Evolutionary conservation across 495 filamentous ascomycete genomes (phyloP), one percentile per base, ranked within the genome.

Genomic region (Paragyromitra xinjiangensis): DNA sequence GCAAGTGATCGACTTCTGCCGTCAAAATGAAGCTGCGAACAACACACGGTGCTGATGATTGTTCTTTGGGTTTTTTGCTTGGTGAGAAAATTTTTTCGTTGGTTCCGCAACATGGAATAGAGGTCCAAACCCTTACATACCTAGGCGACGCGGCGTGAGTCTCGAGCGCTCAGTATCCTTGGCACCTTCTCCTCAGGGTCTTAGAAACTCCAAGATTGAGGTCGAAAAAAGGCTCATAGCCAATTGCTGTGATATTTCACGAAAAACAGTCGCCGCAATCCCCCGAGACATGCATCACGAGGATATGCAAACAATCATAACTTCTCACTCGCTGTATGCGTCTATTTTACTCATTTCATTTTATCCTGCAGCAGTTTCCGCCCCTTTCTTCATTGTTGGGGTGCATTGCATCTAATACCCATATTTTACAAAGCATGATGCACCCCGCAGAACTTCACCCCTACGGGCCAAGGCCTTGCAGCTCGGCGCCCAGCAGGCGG

Each of bases 251-350:
- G 53, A 26, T 26, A 26, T 56, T 56, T 29, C 8, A 29, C 22
- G 53, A 56, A 29, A 53, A 56, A 26, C 4, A 16, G 53, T 22
- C 9, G 9, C 53, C 53, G 53, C 24, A 56, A 61, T 61, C 22
- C 11, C 26, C 56, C 34, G 56, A 19, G 29, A 39, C 12, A n/a
- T 39, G 55, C 29, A 34, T 34, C 2, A 34, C 29, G 29, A 34
- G 2, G 29, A 34, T 34, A 34, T 70, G 39, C 39, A 51, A 45
- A 45, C 6, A 62, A 40, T 70, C 53, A 70, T 62, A 19, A 29
- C 2, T 53, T 70, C 55, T 70, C 68, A 70, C 55, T 70, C 68
- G 55, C 37, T 70, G 55, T 44, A 69, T 55, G n/a, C 12, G 11
- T 6, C 16, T 29, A 56, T 56, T 55, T 11, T 56, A 9, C 22